Evolutionary conservation across 2,329 filamentous ascomycete genomes (phyloP).

Genomic region (Alternaria sp.): DNA sequence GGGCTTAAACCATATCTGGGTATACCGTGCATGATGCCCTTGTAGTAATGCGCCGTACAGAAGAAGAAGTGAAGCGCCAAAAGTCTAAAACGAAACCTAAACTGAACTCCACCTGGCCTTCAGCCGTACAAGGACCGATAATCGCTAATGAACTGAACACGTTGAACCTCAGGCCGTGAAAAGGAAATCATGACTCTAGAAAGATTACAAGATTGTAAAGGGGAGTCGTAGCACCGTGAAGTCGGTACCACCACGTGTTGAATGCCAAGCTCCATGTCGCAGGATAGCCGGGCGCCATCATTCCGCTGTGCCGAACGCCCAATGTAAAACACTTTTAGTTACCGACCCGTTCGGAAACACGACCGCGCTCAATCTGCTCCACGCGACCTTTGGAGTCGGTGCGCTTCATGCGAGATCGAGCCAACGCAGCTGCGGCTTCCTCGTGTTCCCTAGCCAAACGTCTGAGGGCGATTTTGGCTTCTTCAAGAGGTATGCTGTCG

Average conservation of each 20-base stretch:
- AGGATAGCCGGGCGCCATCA: background rate
- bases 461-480: conserved; percentile 34
- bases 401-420: conserved; percentile 14
- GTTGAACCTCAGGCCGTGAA: background rate
- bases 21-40: conserved; percentile 15
- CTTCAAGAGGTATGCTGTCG: conserved; percentile 37
- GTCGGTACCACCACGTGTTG: background rate
- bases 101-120: background rate
- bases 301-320: background rate
- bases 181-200: background rate
- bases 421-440: conserved; percentile 27
- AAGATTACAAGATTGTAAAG: background rate
- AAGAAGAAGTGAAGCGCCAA: background rate
- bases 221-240: background rate
- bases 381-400: conserved; percentile 17
- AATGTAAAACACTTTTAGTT: conserved; percentile 11
- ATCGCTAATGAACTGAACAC: background rate
- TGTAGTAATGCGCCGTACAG: conserved; percentile 12
- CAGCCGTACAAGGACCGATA: background rate
- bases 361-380: conserved; percentile 27
- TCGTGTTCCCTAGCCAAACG: conserved; percentile 38
- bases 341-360: conserved; percentile 19
- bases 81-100: background rate
- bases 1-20: conserved; percentile 10
- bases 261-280: background rate